phyloP scores from a whole-genome alignment of 2,329 filamentous ascomycete genomes.

The Paecilomyces variotii region DNA sequence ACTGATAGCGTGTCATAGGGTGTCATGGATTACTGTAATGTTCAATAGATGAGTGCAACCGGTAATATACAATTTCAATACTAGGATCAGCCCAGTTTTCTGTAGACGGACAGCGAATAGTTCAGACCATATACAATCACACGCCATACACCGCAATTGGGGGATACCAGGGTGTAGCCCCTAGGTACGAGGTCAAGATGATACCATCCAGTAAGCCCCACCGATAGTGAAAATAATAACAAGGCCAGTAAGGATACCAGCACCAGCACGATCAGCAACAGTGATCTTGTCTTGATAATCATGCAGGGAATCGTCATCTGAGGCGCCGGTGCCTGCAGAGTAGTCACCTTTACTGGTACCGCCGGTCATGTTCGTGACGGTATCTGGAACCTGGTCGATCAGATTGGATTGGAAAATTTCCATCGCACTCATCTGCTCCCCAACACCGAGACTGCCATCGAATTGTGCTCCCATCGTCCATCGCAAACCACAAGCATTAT shows the following conservation, averaged over 20 bases:
- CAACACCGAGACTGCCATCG: constrained; percentile 29
- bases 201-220: constrained; percentile 15
- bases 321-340: not conserved
- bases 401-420: not conserved
- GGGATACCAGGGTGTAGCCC: not conserved
- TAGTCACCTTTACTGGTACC: not conserved
- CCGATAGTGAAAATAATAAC: constrained; percentile 12
- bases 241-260: constrained; percentile 15
- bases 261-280: constrained; percentile 14
- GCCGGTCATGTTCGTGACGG: constrained; percentile 3
- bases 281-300: constrained; percentile 6
- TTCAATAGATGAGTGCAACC: not conserved
- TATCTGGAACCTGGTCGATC: constrained; percentile 13
- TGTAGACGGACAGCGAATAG: not conserved
- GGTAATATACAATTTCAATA: not conserved
- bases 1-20: not conserved
- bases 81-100: not conserved
- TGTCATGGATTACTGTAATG: not conserved
- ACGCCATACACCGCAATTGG: not conserved
- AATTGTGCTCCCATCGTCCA: constrained; percentile 27
- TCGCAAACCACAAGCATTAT: constrained; percentile 33
- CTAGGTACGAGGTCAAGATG: not conserved
- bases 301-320: not conserved
- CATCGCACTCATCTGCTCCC: constrained; percentile 29
- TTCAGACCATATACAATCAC: not conserved